phyloP scores from a whole-genome alignment of 2,329 filamentous ascomycete genomes.

The Stemphylium lycopersici region DNA sequence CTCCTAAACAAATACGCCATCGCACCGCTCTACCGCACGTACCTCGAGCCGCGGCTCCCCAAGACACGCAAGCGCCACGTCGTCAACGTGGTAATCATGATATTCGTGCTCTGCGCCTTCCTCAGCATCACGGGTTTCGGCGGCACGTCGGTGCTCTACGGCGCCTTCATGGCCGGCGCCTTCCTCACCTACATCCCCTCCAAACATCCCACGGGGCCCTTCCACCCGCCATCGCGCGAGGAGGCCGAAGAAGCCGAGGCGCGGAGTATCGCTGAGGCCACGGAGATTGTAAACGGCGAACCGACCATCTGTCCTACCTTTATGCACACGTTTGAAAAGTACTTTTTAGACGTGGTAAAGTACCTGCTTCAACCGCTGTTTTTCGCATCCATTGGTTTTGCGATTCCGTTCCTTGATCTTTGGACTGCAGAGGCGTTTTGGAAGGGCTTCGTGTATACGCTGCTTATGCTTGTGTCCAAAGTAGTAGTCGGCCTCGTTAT shows the following conservation, averaged over 20 bases:
- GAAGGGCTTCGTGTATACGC: constrained; percentile 32
- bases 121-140: constrained; percentile 35
- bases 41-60: constrained; percentile 22
- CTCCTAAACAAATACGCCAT: constrained; percentile 44
- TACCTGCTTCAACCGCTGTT: constrained; percentile 37
- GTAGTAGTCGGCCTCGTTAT: constrained; percentile 13
- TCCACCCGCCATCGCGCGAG: constrained; percentile 30
- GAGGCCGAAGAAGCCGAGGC: constrained; percentile 26
- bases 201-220: constrained; percentile 21
- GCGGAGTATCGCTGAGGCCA: constrained; percentile 6
- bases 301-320: constrained; percentile 31
- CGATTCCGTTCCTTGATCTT: constrained; percentile 36
- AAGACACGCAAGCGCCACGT: constrained; percentile 24
- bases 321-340: constrained; percentile 45
- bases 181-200: constrained; percentile 36
- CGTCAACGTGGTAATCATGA: constrained; percentile 33
- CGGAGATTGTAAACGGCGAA: neutral
- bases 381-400: constrained; percentile 39
- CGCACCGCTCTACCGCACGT: constrained; percentile 32
- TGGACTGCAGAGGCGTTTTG: constrained; percentile 34
- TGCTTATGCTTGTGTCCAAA: constrained; percentile 32
- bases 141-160: constrained; percentile 38
- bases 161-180: constrained; percentile 37
- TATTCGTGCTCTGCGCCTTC: constrained; percentile 36
- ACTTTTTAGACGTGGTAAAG: constrained; percentile 55